Evolutionary conservation across 1,139 yeast genomes (phyloP).

Genomic region (Geotrichum siamense): DNA sequence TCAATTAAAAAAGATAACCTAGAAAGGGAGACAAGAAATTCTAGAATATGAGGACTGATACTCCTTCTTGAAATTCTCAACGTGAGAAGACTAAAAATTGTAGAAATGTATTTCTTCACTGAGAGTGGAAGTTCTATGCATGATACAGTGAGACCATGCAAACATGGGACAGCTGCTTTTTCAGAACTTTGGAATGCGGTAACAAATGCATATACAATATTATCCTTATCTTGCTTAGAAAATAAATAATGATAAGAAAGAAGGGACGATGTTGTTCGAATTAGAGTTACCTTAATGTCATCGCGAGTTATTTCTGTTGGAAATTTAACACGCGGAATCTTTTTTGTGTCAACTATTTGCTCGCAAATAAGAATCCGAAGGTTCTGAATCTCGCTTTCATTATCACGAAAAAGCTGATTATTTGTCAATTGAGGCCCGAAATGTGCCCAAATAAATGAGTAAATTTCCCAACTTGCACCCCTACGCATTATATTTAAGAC

Average conservation of each 20-base stretch:
- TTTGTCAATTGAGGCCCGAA: slow-evolving; percentile 67
- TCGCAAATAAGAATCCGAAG: slow-evolving; percentile 51
- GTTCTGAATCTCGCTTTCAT: slow-evolving; percentile 41
- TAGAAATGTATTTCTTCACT: slow-evolving; percentile 58
- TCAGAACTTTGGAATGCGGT: slow-evolving; percentile 70
- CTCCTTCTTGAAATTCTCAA: slow-evolving; percentile 63
- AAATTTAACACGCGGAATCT: slow-evolving; percentile 41
- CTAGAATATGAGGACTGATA: slow-evolving; percentile 69
- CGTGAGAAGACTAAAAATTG: slow-evolving; percentile 61
- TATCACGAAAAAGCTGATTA: slow-evolving; percentile 45
- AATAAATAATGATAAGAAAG: slow-evolving; percentile 58
- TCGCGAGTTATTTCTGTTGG: slow-evolving; percentile 47
- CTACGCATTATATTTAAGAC: slow-evolving; percentile 47
- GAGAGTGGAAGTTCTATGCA: slow-evolving; percentile 76
- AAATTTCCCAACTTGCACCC: slow-evolving; percentile 64
- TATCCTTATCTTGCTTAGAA: slow-evolving; percentile 60
- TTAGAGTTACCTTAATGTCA: slow-evolving; percentile 60
- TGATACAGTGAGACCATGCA: slow-evolving; percentile 67
- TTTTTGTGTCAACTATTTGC: slow-evolving; percentile 43
- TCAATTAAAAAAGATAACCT: slow-evolving; percentile 62
- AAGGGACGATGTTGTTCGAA: slow-evolving; percentile 59
- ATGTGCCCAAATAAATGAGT: slow-evolving; percentile 60
- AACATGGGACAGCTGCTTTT: slow-evolving; percentile 67
- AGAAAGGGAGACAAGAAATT: slow-evolving; percentile 60
- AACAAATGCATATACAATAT: slow-evolving; percentile 55